Evolutionary conservation across 2,329 filamentous ascomycete species (phyloP).

Genomic region (Monosporascus sp.): DNA sequence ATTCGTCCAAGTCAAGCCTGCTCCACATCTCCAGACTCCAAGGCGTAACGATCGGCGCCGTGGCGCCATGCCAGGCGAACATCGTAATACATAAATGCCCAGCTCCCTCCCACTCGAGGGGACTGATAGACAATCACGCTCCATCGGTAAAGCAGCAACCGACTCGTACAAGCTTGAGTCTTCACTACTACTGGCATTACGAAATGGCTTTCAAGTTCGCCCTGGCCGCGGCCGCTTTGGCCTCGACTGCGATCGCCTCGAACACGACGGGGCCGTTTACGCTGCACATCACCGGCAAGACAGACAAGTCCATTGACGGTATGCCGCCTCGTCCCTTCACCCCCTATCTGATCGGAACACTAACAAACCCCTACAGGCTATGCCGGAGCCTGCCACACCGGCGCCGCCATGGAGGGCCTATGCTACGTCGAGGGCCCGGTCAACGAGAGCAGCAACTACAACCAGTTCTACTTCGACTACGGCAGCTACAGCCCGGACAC

Average conservation of each 20-base stretch:
- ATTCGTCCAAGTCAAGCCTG: not conserved
- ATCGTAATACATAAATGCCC: no score
- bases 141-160: no score
- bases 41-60: not conserved
- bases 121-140: no score
- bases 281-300: conserved; percentile 17
- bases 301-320: conserved; percentile 17
- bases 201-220: not conserved
- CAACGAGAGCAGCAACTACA: conserved; percentile 4
- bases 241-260: conserved; percentile 8
- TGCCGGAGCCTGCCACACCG: conserved; percentile 16
- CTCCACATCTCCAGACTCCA: not conserved
- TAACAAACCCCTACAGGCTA: conserved; percentile 11
- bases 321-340: not conserved
- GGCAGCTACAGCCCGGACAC: conserved; percentile 10
- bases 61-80: no score
- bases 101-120: no score
- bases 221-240: conserved; percentile 8
- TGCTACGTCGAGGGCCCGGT: conserved; percentile 13
- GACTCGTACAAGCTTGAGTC: no score
- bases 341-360: not conserved
- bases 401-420: conserved; percentile 17
- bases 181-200: no score
- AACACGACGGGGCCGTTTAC: conserved; percentile 18
- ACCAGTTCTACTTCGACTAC: conserved; percentile 21